Evolutionary conservation across 73 alveolate genomes (phyloP).

Genomic region (Loxodes magnus): DNA sequence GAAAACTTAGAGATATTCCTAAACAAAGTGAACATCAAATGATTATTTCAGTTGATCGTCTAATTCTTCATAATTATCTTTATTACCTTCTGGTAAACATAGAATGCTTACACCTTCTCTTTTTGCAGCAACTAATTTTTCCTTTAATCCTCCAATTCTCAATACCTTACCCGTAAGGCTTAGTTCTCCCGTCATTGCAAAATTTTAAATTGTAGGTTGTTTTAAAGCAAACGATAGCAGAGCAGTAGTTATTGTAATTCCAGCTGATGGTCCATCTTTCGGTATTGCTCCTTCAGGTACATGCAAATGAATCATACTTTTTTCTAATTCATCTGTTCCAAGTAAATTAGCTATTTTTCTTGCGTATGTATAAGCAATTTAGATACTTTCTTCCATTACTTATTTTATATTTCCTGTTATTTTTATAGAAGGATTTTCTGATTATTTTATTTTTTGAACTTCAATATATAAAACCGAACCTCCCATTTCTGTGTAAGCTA

Average conservation of each 20-base stretch:
- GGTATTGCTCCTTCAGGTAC: conserved; percentile 84
- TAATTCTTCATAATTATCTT: conserved; percentile 18
- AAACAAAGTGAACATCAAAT: conserved; percentile 23
- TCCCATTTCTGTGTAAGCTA: conserved; percentile 73
- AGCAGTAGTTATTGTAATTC: conserved; percentile 71
- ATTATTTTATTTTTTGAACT: conserved; percentile 21
- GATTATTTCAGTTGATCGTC: conserved; percentile 29
- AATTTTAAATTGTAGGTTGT: conserved; percentile 35
- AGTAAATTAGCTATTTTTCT: conserved; percentile 31
- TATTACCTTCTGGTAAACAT: conserved; percentile 37
- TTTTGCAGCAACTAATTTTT: conserved; percentile 39
- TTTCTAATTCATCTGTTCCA: conserved; percentile 22
- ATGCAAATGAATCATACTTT: conserved; percentile 50
- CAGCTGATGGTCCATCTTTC: conserved; percentile 88
- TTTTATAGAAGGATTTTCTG: conserved; percentile 13
- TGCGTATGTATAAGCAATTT: conserved; percentile 60
- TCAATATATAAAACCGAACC: conserved; percentile 64
- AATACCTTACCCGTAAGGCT: conserved; percentile 72
- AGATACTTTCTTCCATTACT: conserved; percentile 63
- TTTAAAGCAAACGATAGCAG: conserved; percentile 50
- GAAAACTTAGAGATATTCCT: conserved; percentile 35
- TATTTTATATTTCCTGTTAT: conserved; percentile 65
- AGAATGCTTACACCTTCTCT: conserved; percentile 45
- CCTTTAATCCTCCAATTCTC: conserved; percentile 23
- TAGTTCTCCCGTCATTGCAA: conserved; percentile 85